Conservation (phyloP, 768 basidiomycete genomes). For the Hortiboletus flavorubellus region DNA sequence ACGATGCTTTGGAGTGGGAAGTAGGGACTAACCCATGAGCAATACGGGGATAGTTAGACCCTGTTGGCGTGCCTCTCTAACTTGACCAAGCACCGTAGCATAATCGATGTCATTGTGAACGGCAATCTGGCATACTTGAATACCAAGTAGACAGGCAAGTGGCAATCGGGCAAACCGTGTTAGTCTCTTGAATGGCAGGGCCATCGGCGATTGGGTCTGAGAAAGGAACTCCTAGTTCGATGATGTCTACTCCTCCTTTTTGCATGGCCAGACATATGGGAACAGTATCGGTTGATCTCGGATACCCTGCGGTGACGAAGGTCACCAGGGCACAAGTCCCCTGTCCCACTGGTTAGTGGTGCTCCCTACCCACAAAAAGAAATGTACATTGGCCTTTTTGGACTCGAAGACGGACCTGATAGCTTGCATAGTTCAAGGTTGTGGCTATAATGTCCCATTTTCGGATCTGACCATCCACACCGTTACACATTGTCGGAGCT, state of each 20-base stretch:
- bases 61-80: constrained; percentile 74
- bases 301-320: constrained; percentile 95
- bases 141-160: neutral
- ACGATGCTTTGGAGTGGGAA: neutral
- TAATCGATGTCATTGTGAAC: constrained; percentile 80
- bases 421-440: constrained; percentile 22
- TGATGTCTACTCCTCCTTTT: constrained; percentile 88
- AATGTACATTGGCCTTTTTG: constrained; percentile 20
- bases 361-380: neutral
- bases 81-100: constrained; percentile 62
- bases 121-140: constrained; percentile 59
- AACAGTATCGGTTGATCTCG: constrained; percentile 73
- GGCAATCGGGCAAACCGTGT: constrained; percentile 54
- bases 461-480: too few relatives aligned
- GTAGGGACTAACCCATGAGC: constrained; percentile 24
- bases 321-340: constrained; percentile 65
- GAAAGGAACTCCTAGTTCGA: constrained; percentile 78
- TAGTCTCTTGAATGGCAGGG: constrained; percentile 87
- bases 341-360: constrained; percentile 13
- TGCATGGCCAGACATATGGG: constrained; percentile 90
- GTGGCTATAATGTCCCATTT: neutral
- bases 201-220: constrained; percentile 97
- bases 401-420: constrained; percentile 28
- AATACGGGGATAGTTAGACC: constrained; percentile 85
- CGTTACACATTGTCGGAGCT: constrained; percentile 2